These are phyloP conservation scores for Jatropha podagrica DNA, from an alignment of 441 rosid genomes.

Conservation along the genomic window DNA sequence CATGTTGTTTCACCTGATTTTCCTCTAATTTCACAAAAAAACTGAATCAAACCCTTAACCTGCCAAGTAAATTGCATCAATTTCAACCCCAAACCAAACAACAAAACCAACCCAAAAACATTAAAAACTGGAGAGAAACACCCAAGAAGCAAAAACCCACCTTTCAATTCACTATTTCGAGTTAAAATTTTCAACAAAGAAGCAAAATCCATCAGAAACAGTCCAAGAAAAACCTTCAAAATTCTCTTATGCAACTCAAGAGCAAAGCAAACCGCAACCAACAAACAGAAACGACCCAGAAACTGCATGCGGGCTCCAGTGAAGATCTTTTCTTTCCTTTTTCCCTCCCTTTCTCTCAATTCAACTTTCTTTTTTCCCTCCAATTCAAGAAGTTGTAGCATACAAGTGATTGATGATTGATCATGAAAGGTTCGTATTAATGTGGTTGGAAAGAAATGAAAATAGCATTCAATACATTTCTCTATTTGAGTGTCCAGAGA, in stretches of 20 bases:
- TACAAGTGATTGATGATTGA: not conserved
- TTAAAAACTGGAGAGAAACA: slow-evolving; percentile 41
- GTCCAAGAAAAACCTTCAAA: slow-evolving; percentile 18
- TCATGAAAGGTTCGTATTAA: not conserved
- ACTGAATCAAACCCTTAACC: slow-evolving; percentile 29
- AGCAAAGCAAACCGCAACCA: slow-evolving; percentile 33
- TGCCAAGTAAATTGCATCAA: slow-evolving; percentile 35
- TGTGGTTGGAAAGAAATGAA: not conserved
- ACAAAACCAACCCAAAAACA: slow-evolving; percentile 39
- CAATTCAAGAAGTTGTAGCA: not conserved
- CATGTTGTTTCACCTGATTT: slow-evolving; percentile 26
- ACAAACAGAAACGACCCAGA: slow-evolving; percentile 27
- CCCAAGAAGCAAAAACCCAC: slow-evolving; percentile 46
- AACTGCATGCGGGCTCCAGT: slow-evolving; percentile 27
- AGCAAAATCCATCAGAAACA: slow-evolving; percentile 39
- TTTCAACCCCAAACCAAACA: slow-evolving; percentile 47
- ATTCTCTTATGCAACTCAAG: slow-evolving; percentile 31
- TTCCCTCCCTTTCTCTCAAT: too few species aligned
- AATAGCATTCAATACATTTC: not conserved
- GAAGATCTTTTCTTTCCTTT: not conserved
- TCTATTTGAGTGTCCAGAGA: not conserved
- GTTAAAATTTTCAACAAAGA: slow-evolving; percentile 40
- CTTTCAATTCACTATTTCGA: slow-evolving; percentile 34
- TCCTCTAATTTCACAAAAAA: slow-evolving; percentile 30
- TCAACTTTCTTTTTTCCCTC: too few species aligned